Conservation (phyloP, 495 filamentous ascomycete genomes). For the Daldinia caldariorum region DNA sequence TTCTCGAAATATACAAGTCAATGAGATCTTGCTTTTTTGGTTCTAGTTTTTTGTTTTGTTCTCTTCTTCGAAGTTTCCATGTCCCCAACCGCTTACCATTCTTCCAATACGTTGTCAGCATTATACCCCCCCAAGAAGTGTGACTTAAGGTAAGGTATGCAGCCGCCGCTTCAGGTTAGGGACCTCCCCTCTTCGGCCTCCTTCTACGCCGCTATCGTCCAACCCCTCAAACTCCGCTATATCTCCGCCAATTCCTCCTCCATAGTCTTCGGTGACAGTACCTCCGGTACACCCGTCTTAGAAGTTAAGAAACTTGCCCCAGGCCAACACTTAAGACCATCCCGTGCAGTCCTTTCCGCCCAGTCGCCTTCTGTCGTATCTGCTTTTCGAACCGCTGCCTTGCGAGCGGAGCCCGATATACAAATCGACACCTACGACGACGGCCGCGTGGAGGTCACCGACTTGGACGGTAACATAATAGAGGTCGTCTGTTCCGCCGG, state of each 20-base stretch:
- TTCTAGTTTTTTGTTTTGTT: not conserved
- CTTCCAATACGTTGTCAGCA: not conserved
- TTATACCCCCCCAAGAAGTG: not conserved
- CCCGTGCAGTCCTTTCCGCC: constrained; percentile 49
- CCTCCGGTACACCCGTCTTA: constrained; percentile 49
- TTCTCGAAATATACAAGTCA: constrained; percentile 7
- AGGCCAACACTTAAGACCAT: constrained; percentile 47
- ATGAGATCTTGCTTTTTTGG: not conserved
- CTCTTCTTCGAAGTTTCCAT: constrained; percentile 3
- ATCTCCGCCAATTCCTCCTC: constrained; percentile 55
- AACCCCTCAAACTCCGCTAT: constrained; percentile 79
- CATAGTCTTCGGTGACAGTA: constrained; percentile 48
- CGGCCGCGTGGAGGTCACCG: constrained; percentile 51
- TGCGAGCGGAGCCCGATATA: constrained; percentile 29
- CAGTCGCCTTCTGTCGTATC: constrained; percentile 24
- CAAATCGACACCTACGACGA: constrained; percentile 37
- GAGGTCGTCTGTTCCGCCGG: constrained; percentile 53
- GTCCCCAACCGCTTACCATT: not conserved
- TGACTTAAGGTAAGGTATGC: constrained; percentile 42
- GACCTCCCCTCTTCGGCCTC: constrained; percentile 81
- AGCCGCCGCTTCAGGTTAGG: constrained; percentile 63
- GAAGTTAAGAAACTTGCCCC: constrained; percentile 48
- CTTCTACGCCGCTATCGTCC: constrained; percentile 79
- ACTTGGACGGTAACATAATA: constrained; percentile 63
- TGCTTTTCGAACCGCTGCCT: constrained; percentile 31